Base-by-base conservation (phyloP, 352 stramenopile species). In the Phytophthora vignae region DNA sequence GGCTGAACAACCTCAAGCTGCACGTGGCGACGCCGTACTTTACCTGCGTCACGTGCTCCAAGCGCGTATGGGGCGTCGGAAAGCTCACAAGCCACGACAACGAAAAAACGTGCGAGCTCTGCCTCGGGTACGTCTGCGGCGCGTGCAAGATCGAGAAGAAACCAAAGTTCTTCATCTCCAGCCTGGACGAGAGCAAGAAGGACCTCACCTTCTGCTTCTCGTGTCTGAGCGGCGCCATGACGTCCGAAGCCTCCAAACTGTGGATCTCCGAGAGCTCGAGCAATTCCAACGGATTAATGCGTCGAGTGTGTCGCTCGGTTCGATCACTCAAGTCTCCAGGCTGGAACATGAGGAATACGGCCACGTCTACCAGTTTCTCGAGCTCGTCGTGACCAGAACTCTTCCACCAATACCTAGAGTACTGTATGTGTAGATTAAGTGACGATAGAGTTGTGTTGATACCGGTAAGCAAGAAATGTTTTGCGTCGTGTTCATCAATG, bases 101-200 rank as follows among this genome's bases (percentile, higher is more conserved):
- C 17, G 52, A 69, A 4, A 56, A 27, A 15, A 63, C 53, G 21
- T 69, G 62, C 25, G 55, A 69, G 19, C 21, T 62, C 12, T 69
- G 53, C 27, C 31, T 63, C 14, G 62, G 53, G 6, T 46, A 56
- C 27, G 50, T 63, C 46, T 69, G 62, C 62, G 56, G n/a, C 40
- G 49, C 52, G 19, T 69, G 52, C 62, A 69, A 56, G 40, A 63
- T 69, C 62, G 62, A 50, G 0, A 69, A 63, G 25, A 69, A 69
- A 14, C 52, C 62, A 1, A 63, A 69, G 19, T 69, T 69, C 17
- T 33, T 69, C 27, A 63, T 55, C 15, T 69, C 62, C 14, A 56
- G 48, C 5, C 11, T 69, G 4, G 55, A 69, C 9, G 62, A 62
- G 27, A 63, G 52, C 8, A 69, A 40, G 17, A 69, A 27, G 9